phyloP scores from a whole-genome alignment of 177 flowering plant genomes.

The Vitis hybrid region DNA sequence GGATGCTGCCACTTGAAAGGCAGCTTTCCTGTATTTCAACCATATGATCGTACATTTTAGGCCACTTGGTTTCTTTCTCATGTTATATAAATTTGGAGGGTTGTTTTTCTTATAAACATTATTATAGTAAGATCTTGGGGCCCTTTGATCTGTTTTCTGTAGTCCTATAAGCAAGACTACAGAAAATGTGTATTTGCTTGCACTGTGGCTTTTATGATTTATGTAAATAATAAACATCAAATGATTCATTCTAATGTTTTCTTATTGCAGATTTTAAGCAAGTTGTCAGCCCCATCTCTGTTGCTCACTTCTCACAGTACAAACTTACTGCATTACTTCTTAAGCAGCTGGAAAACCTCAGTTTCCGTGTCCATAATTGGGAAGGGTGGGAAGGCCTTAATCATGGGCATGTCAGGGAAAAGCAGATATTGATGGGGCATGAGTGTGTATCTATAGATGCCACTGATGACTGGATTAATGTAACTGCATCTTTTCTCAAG shows the following conservation, averaged over 20 bases:
- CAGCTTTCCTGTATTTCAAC: too few species aligned
- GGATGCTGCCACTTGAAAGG: too few species aligned
- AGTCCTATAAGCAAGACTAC: too few species aligned
- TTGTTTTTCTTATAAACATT: too few species aligned
- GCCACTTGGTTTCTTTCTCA: too few species aligned
- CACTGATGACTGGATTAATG: slow-evolving; percentile 47
- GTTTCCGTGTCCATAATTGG: slow-evolving; percentile 35
- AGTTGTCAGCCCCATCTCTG: slow-evolving; percentile 79
- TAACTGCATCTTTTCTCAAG: slow-evolving; percentile 47
- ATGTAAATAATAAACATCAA: background rate
- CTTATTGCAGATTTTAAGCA: slow-evolving; percentile 71
- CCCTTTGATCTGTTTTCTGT: too few species aligned
- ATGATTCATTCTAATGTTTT: slow-evolving; percentile 8
- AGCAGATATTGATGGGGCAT: slow-evolving; percentile 77
- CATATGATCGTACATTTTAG: too few species aligned
- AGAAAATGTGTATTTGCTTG: background rate
- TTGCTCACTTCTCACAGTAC: slow-evolving; percentile 95
- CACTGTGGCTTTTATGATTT: background rate
- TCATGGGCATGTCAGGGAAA: slow-evolving; percentile 24
- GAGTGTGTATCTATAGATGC: slow-evolving; percentile 62
- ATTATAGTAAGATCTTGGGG: too few species aligned
- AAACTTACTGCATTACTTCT: slow-evolving; percentile 63
- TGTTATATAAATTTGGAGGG: too few species aligned
- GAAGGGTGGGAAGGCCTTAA: slow-evolving; percentile 27
- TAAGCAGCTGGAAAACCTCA: slow-evolving; percentile 56